Evolutionary conservation across 208 protist genomes (phyloP).

Genomic region (Trichomonas gallinae): DNA sequence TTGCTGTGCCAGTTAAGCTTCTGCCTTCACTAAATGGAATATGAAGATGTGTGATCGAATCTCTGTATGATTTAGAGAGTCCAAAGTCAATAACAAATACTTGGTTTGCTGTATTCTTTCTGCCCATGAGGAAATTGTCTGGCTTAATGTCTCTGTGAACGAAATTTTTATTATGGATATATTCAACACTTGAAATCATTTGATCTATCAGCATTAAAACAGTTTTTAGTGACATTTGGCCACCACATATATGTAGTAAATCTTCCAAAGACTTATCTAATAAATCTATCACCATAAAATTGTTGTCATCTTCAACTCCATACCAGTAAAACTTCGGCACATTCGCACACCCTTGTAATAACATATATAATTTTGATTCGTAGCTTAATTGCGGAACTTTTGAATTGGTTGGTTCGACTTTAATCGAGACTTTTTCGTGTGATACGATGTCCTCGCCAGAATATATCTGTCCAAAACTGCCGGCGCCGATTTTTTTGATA

Average conservation of each 20-base stretch:
- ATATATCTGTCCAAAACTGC: conserved; percentile 81
- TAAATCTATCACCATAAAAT: conserved; percentile 94
- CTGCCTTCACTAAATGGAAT: conserved; percentile 97
- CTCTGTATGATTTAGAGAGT: conserved; percentile 95
- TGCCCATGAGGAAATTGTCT: neutral
- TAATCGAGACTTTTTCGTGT: conserved; percentile 44
- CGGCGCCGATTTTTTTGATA: conserved; percentile 85
- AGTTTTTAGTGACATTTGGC: conserved; percentile 85
- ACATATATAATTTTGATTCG: conserved; percentile 77
- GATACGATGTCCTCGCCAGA: conserved; percentile 47
- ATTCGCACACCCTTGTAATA: conserved; percentile 62
- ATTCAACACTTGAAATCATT: conserved; percentile 52
- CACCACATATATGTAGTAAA: conserved; percentile 68
- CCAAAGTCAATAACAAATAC: conserved; percentile 35
- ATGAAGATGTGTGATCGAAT: conserved; percentile 87
- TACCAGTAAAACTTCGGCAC: conserved; percentile 80
- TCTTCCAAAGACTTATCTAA: conserved; percentile 89
- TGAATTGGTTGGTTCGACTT: conserved; percentile 46
- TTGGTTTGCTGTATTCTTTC: conserved; percentile 45
- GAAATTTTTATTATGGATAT: neutral
- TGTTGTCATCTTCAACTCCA: conserved; percentile 81
- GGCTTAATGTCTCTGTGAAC: neutral
- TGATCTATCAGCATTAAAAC: conserved; percentile 89
- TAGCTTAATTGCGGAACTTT: conserved; percentile 82
- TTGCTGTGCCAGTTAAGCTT: conserved; percentile 89